Conservation (phyloP, 2,329 filamentous ascomycete species). For the Stagonosporopsis cucurbitacearum region DNA sequence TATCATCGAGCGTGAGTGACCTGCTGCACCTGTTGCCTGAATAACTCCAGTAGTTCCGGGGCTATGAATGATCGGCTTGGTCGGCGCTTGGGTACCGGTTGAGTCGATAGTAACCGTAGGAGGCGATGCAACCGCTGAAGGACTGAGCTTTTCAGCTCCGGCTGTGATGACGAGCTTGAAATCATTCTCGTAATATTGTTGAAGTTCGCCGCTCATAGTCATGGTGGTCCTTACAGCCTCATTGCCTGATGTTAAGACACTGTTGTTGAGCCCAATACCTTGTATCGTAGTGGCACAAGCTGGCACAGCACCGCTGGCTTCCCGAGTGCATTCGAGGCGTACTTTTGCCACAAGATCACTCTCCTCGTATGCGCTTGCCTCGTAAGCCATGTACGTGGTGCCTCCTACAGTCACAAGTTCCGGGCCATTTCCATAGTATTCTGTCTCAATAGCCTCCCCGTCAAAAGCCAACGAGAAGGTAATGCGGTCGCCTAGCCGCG, state of each 20-base stretch:
- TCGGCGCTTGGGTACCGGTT: conserved; percentile 15
- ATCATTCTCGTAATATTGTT: conserved; percentile 22
- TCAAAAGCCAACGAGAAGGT: conserved; percentile 26
- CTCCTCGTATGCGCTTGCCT: conserved; percentile 9
- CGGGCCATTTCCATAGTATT: conserved; percentile 13
- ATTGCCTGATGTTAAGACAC: background rate
- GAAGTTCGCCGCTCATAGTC: conserved; percentile 10
- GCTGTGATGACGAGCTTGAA: conserved; percentile 38
- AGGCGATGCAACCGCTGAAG: conserved; percentile 29
- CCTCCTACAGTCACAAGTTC: conserved; percentile 24
- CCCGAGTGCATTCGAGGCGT: conserved; percentile 19
- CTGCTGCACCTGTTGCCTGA: conserved; percentile 27
- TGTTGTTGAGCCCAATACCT: conserved; percentile 6
- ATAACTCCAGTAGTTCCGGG: conserved; percentile 6
- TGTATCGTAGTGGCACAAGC: conserved; percentile 24
- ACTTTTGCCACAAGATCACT: conserved; percentile 17
- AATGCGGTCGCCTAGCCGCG: conserved; percentile 25
- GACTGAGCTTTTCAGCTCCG: conserved; percentile 34
- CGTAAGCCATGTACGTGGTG: conserved; percentile 27
- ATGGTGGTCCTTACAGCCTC: background rate
- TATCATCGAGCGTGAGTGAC: conserved; percentile 26
- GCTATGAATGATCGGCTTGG: background rate
- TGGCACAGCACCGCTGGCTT: conserved; percentile 16
- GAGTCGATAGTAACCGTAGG: conserved; percentile 3
- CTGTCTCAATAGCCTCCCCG: conserved; percentile 2